Conservation (phyloP, 2,329 filamentous ascomycete species). For the Hypoxylon sp. region DNA sequence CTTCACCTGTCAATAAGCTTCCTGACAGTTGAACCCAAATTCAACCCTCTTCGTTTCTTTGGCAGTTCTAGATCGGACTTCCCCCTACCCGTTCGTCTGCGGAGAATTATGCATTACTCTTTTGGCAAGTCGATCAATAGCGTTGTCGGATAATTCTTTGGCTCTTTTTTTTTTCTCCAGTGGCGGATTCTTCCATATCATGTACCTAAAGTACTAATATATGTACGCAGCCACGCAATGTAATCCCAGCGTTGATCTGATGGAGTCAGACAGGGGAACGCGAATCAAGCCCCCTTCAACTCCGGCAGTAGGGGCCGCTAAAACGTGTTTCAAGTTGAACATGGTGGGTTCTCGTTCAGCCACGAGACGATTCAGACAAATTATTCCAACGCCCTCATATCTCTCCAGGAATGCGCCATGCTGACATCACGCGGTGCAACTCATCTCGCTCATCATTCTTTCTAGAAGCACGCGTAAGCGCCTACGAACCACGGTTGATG, state of each 20-base stretch:
- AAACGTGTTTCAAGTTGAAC: constrained; percentile 43
- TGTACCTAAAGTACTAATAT: no score
- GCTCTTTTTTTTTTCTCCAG: constrained; percentile 19
- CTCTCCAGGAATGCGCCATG: constrained; percentile 23
- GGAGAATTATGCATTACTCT: no score
- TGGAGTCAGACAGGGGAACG: constrained; percentile 22
- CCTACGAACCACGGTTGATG: no score
- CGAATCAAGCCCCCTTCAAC: constrained; percentile 18
- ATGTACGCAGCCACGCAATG: constrained; percentile 28
- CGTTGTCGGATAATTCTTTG: constrained; percentile 20
- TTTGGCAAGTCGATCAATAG: no score
- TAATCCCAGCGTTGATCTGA: constrained; percentile 34
- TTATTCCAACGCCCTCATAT: constrained; percentile 22
- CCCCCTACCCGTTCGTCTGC: no score
- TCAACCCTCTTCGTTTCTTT: background rate
- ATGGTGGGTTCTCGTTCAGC: constrained; percentile 36
- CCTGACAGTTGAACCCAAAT: background rate
- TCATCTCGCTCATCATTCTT: constrained; percentile 13
- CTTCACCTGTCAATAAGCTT: no score
- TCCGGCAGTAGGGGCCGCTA: constrained; percentile 17
- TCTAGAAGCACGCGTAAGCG: constrained; percentile 29
- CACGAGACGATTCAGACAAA: constrained; percentile 37
- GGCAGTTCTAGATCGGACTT: background rate
- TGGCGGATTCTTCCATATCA: constrained; percentile 22
- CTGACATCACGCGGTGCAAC: constrained; percentile 23